Evolutionary conservation across 1,139 yeast species (phyloP).

Genomic region (Candida sp.): DNA sequence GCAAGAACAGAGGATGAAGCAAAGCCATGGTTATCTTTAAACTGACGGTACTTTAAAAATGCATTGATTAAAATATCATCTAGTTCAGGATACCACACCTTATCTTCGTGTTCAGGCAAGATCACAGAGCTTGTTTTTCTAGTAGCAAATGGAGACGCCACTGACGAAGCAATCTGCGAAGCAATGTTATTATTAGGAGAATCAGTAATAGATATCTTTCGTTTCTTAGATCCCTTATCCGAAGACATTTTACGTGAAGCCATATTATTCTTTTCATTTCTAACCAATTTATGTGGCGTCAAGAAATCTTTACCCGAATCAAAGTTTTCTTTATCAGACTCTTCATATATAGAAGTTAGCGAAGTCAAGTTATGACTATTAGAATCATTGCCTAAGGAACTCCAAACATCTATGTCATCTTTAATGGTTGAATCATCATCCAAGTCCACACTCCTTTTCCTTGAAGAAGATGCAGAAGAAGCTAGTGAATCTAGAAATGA

Average conservation of each 20-base stretch:
- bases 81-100: conserved; percentile 37
- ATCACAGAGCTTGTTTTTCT: conserved; percentile 5
- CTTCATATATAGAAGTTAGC: conserved; percentile 28
- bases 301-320: conserved; percentile 15
- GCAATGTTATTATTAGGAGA: conserved; percentile 41
- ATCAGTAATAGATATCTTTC: conserved; percentile 14
- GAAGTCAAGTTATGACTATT: conserved; percentile 19
- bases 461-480: conserved; percentile 9
- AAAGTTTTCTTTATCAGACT: conserved; percentile 7
- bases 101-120: conserved; percentile 15
- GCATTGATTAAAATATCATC: conserved; percentile 36
- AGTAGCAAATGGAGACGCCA: conserved; percentile 30
- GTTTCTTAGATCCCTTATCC: conserved; percentile 3
- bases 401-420: conserved; percentile 29
- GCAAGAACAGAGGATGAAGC: conserved; percentile 24
- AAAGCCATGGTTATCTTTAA: conserved; percentile 21
- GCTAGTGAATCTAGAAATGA: conserved; percentile 21
- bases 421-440: conserved; percentile 8
- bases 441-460: conserved; percentile 6
- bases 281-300: conserved; percentile 28
- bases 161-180: conserved; percentile 30
- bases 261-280: not conserved
- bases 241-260: not conserved
- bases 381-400: conserved; percentile 22
- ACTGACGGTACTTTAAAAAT: conserved; percentile 33